Evolutionary conservation across 371 early-diverging fungal species (phyloP).

Genomic region (Entomophthora muscae): DNA sequence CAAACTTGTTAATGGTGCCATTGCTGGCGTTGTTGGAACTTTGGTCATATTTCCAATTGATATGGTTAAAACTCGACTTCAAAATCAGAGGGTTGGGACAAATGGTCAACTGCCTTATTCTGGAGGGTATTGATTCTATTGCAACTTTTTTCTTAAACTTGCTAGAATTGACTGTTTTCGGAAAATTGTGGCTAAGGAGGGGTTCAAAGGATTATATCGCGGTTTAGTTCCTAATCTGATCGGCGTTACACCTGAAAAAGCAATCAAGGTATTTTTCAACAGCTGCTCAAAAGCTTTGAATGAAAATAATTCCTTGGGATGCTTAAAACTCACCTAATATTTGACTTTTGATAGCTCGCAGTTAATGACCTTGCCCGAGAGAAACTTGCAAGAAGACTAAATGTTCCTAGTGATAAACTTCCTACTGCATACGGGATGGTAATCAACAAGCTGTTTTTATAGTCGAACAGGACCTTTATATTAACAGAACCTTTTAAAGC

Average conservation of each 20-base stretch:
- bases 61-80: conserved; percentile 7
- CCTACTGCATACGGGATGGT: conserved; percentile 7
- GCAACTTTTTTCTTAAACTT: not conserved
- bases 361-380: conserved; percentile 7
- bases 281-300: too few species aligned
- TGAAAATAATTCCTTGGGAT: too few species aligned
- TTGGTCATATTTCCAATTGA: conserved; percentile 8
- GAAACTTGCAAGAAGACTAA: not conserved
- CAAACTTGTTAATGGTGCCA: conserved; percentile 7
- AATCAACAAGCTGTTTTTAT: too few species aligned
- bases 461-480: too few species aligned
- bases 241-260: conserved; percentile 59
- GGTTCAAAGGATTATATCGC: conserved; percentile 78
- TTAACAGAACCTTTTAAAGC: too few species aligned
- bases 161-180: not conserved
- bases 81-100: conserved; percentile 3
- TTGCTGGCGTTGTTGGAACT: conserved; percentile 8
- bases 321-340: too few species aligned
- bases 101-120: not conserved
- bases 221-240: conserved; percentile 85
- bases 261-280: conserved; percentile 5
- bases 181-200: conserved; percentile 55
- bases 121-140: conserved; percentile 2
- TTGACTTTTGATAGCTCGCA: conserved; percentile 8
- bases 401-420: conserved; percentile 1